Conservation (phyloP, 495 filamentous ascomycete genomes). For the Amorphotheca resinae region DNA sequence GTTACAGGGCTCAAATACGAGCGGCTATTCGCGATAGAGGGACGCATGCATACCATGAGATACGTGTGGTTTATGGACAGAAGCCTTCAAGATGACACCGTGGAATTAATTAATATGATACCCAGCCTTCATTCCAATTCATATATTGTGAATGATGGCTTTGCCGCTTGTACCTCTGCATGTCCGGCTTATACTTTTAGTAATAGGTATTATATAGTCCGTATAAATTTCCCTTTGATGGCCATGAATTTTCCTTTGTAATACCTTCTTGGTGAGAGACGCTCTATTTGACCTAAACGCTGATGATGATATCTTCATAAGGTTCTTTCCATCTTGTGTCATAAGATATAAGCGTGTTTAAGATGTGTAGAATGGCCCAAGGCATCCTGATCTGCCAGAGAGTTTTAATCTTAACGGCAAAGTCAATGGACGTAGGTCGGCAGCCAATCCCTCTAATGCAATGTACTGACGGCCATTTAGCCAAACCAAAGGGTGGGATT, state of each 20-base stretch:
- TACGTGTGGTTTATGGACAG: slow-evolving; percentile 14
- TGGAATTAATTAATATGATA: not conserved
- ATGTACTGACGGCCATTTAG: too few relatives aligned
- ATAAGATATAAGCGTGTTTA: not conserved
- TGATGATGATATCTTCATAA: not conserved
- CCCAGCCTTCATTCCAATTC: not conserved
- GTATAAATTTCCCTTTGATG: not conserved
- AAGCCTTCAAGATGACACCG: slow-evolving; percentile 6
- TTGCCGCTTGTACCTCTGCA: not conserved
- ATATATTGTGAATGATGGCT: not conserved
- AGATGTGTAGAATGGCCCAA: slow-evolving; percentile 5
- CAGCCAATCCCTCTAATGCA: too few relatives aligned
- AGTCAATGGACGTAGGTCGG: slow-evolving; percentile 5
- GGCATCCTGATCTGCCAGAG: slow-evolving; percentile 7
- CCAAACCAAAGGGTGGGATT: slow-evolving; percentile 13
- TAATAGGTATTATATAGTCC: not conserved
- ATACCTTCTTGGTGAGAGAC: not conserved
- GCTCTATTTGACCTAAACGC: not conserved
- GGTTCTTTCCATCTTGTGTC: not conserved
- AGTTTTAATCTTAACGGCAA: slow-evolving; percentile 11
- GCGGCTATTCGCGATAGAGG: slow-evolving; percentile 1
- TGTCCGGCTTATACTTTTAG: not conserved
- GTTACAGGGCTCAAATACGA: slow-evolving; percentile 7
- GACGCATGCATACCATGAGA: slow-evolving; percentile 14
- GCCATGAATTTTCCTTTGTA: not conserved